Evolutionary conservation across 345 rosid species (phyloP), one percentile per base, ranked within the genome.

Genomic region (Boechera divaricarpa): DNA sequence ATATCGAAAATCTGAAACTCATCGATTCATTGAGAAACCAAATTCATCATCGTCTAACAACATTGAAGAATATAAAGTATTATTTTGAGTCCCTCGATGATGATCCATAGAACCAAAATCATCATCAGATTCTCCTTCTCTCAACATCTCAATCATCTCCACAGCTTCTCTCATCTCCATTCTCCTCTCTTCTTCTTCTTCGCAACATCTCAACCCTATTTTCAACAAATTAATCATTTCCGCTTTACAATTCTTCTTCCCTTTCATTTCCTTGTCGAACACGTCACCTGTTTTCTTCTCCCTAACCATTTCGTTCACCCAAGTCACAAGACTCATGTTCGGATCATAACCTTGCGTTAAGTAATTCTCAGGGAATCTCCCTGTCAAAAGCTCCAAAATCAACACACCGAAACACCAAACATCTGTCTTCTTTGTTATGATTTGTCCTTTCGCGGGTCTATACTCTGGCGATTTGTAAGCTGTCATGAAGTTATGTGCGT

Each of bases 391-490:
- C 79, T 91, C 94, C 36, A 91, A 35, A 13, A 91, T 86, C 48
- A 91, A 54, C 12, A 91, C 87, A 18, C 97, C 97, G 0, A 91
- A 74, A 70, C 91, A 74, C 90, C 90, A 91, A 10, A 91, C 84
- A 32, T 91, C 94, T 1, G 97, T 80, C 69, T 89, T 91, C 57
- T 67, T 83, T 1, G 87, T 80, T 60, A 84, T 77, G 54, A 61
- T 69, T 7, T 86, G 82, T 2, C 51, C 72, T 31, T 55, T 82
- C 0, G 75, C 59, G 0, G 41, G 58, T 35, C 74, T 79, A 28
- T 86, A 86, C 72, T 91, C 97, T 0, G 97, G 97, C 1, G 97
- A 84, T 72, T 91, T 91, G 82, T 89, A 91, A 5, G 92, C 88
- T 0, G 81, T 80, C 92, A 89, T 85, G 47, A 81, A 76, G 41